Conservation (phyloP, 1,284 basidiomycete genomes). For the Pseudomicrostroma phylloplanum region DNA sequence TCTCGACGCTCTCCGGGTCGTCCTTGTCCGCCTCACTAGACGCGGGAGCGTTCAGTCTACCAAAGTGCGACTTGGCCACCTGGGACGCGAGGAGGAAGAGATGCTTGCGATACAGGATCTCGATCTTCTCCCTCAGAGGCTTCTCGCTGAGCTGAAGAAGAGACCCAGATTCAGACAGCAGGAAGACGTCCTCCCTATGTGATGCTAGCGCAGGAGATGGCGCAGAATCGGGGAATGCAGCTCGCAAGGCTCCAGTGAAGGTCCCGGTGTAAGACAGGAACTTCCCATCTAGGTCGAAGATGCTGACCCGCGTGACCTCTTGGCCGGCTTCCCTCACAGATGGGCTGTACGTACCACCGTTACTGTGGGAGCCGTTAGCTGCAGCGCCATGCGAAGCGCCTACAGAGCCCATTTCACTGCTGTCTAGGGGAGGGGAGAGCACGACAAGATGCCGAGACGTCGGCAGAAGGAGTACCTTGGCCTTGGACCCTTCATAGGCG, state of each 20-base stretch:
- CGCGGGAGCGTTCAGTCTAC: conserved; percentile 18
- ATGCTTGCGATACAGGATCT: conserved; percentile 39
- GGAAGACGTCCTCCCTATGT: conserved; percentile 24
- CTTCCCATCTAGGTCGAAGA: conserved; percentile 85
- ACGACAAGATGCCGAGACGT: conserved; percentile 58
- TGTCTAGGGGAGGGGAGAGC: conserved; percentile 73
- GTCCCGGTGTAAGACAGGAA: conserved; percentile 64
- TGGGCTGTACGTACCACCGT: background rate
- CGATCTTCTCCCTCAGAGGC: conserved; percentile 37
- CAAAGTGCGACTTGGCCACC: conserved; percentile 31
- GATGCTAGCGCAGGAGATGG: conserved; percentile 9
- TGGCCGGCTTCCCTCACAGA: background rate
- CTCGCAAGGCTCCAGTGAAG: conserved; percentile 33
- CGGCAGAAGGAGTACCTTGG: conserved; percentile 11
- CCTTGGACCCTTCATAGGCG: conserved; percentile 54
- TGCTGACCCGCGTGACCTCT: conserved; percentile 73
- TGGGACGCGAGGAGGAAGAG: conserved; percentile 43
- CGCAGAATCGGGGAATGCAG: conserved; percentile 6
- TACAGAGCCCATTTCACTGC: conserved; percentile 62
- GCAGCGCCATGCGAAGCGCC: conserved; percentile 61
- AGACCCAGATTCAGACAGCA: conserved; percentile 31
- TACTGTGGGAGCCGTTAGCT: background rate
- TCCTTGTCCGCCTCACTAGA: conserved; percentile 6
- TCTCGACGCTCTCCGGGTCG: conserved; percentile 13
- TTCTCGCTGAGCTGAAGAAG: conserved; percentile 35